Percentiles rank a stretch among this genome's conserved stretches.
Conservation (phyloP, 495 filamentous ascomycete species). For the Aspergillus haitiensis region DNA sequence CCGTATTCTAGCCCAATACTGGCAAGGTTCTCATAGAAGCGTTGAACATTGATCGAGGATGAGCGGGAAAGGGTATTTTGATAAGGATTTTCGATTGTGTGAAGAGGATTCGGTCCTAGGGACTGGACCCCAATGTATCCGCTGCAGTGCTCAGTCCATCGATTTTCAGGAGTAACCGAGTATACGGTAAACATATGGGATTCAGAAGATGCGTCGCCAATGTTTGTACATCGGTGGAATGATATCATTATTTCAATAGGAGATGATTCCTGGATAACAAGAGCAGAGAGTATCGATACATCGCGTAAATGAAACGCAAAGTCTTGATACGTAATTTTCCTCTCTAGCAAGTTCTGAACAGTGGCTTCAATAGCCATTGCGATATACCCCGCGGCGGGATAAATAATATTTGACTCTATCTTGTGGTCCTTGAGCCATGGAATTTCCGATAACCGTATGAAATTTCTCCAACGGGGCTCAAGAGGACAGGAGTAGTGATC, state of each 20-base stretch:
- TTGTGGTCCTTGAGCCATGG: conserved; percentile 42
- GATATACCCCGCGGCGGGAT: conserved; percentile 60
- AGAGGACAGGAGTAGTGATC: conserved; percentile 30
- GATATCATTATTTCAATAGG: conserved; percentile 28
- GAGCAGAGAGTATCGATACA: conserved; percentile 40
- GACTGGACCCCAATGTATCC: conserved; percentile 26
- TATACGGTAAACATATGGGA: conserved; percentile 39
- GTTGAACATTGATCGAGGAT: conserved; percentile 13
- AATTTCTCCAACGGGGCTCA: conserved; percentile 38
- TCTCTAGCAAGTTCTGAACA: conserved; percentile 24
- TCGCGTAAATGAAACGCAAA: conserved; percentile 30
- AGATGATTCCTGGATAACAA: conserved; percentile 31
- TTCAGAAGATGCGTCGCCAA: background rate
- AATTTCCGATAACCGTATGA: conserved; percentile 25
- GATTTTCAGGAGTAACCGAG: conserved; percentile 32
- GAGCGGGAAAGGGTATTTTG: background rate
- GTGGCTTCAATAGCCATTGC: conserved; percentile 60
- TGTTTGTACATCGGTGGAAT: conserved; percentile 6
- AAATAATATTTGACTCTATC: conserved; percentile 45
- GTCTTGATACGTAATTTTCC: background rate
- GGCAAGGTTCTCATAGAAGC: conserved; percentile 34
- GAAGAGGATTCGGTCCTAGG: background rate
- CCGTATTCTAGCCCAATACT: conserved; percentile 40
- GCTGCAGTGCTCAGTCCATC: conserved; percentile 43
- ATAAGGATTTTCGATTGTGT: background rate